Evolutionary conservation across 2,329 filamentous ascomycete genomes (phyloP).

Genomic region (Trichoderma asperellum): DNA sequence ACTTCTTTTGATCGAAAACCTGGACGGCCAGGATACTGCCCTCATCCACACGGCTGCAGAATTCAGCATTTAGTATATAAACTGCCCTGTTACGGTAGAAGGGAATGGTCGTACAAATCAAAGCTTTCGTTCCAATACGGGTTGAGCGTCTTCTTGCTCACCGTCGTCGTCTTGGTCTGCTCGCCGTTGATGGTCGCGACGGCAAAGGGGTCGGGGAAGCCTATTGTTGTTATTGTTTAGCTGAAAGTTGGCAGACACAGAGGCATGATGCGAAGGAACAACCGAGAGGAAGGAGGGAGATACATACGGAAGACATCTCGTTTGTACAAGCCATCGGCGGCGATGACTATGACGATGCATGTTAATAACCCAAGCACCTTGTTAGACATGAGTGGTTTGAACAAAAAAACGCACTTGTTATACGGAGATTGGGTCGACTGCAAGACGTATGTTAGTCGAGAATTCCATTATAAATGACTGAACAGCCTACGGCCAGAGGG

Average conservation of each 20-base stretch:
- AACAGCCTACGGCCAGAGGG: neutral
- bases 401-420: conserved; percentile 73
- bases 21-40: conserved; percentile 97
- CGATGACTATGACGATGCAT: conserved; percentile 72
- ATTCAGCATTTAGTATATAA: conserved; percentile 11
- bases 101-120: conserved; percentile 75
- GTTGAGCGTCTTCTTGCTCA: conserved; percentile 96
- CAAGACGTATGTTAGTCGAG: conserved; percentile 41
- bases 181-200: conserved; percentile 97
- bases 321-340: conserved; percentile 97
- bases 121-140: conserved; percentile 99
- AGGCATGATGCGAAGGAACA: neutral
- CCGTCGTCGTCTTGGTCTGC: conserved; percentile 96
- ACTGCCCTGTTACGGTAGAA: neutral
- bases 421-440: conserved; percentile 80
- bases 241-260: neutral
- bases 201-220: conserved; percentile 96
- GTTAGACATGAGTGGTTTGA: neutral
- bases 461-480: neutral
- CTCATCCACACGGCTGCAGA: conserved; percentile 78
- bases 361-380: conserved; percentile 27
- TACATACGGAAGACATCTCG: conserved; percentile 96
- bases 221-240: conserved; percentile 53
- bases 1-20: conserved; percentile 99
- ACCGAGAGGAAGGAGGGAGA: neutral